Evolutionary conservation across 208 protist species (phyloP), one percentile per base, ranked within the genome.

Genomic region (Trypanosomatidae sp.): DNA sequence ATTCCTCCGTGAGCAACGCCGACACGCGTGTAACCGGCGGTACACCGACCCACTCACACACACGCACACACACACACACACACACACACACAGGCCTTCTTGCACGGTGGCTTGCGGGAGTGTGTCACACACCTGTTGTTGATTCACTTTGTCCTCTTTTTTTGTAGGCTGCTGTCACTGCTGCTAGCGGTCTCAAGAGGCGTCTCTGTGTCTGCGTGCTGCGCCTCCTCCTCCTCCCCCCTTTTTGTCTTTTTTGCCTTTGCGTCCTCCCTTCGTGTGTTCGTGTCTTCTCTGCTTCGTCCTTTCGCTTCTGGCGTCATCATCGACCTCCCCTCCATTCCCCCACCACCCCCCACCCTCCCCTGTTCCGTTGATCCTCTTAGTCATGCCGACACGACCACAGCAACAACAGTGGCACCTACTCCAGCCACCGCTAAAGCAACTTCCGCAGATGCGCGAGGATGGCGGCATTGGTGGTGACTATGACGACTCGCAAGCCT

Each of bases 361-460:
- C 59, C 5, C 60, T 73, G 47, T 60, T 65, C 12, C 28, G 39
- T 49, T 28, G 39, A 28, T 15, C n/a, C n/a, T 15, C 30, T 65
- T n/a, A 19, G n/a, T 10, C 50, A 46, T 41, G 36, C 25, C 62
- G 15, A 19, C 64, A 30, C 46, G 25, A 50, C 62, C 19, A 28
- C 65, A 69, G 46, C 65, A 56, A 47, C 65, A 9, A 19, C 62
- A n/a, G 64, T 12, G 4, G 64, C 62, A 47, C n/a, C 68, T 66
- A 7, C 58, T 25, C 15, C 73, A 58, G 39, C 59, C 68, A 33
- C 60, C 68, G 4, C 70, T 68, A 17, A 79, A 64, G 52, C 68
- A 73, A 44, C 50, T 69, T 36, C 19, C 64, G 28, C 68, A 79
- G 43, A 53, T 69, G 25, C 68, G 68, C 36, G 52, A 73, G 30